A percentile compares a stretch with the other conserved stretches of the same genome.
These are phyloP conservation scores for Cytidiella melzeri DNA, from an alignment of 768 basidiomycete species.

Conservation along the genomic window DNA sequence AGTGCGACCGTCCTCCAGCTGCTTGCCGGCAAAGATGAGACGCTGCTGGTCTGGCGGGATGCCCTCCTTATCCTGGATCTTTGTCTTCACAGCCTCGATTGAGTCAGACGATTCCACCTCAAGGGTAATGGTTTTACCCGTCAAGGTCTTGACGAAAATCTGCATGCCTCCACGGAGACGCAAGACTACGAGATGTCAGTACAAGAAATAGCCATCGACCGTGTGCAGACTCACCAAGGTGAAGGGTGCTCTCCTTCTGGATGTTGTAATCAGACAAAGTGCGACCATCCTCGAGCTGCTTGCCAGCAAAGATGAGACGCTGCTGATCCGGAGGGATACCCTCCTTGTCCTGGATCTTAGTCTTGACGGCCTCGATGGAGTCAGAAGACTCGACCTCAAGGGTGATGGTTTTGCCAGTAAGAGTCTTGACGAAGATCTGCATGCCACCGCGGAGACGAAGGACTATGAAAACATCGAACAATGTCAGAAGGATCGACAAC, in stretches of 20 bases:
- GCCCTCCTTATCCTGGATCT: conserved; percentile 79
- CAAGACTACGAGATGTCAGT: conserved; percentile 42
- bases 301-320: conserved; percentile 32
- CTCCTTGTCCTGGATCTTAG: conserved; percentile 32
- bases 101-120: conserved; percentile 92
- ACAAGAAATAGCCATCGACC: conserved; percentile 1
- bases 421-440: conserved; percentile 32
- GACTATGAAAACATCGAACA: conserved; percentile 10
- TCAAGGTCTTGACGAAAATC: conserved; percentile 82
- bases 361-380: conserved; percentile 31
- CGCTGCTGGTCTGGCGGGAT: conserved; percentile 86
- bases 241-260: conserved; percentile 83
- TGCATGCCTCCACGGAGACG: conserved; percentile 89
- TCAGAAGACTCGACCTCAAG: conserved; percentile 32
- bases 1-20: conserved; percentile 48
- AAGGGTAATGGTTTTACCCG: conserved; percentile 86
- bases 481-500: too few species aligned
- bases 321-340: conserved; percentile 31
- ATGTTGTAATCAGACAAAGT: conserved; percentile 63
- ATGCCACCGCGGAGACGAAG: conserved; percentile 27
- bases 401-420: conserved; percentile 31
- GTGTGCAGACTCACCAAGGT: conserved; percentile 34
- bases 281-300: conserved; percentile 55
- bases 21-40: conserved; percentile 77
- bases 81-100: conserved; percentile 82